Conservation (phyloP, 805 yeast species). For the Yamadazyma nakazawae region DNA sequence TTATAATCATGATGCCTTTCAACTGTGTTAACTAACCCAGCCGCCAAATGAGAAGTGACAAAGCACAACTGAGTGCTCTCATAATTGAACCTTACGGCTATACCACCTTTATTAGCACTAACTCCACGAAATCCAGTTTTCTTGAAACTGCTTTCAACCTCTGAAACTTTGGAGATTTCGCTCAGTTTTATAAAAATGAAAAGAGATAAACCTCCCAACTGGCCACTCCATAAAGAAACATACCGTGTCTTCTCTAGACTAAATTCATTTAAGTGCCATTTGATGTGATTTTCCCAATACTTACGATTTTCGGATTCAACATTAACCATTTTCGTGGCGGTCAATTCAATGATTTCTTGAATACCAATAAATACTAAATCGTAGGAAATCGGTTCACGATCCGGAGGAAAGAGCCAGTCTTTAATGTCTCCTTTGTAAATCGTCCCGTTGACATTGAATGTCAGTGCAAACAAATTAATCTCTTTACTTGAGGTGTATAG, state of each 20-base stretch:
- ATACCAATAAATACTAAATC: slow-evolving; percentile 82
- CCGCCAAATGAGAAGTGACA: slow-evolving; percentile 87
- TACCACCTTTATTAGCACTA: slow-evolving; percentile 78
- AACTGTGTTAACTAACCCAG: slow-evolving; percentile 76
- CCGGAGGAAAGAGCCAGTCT: slow-evolving; percentile 45
- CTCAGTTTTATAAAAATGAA: slow-evolving; percentile 62
- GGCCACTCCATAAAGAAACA: slow-evolving; percentile 66
- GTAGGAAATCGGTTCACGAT: slow-evolving; percentile 32
- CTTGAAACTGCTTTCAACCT: slow-evolving; percentile 68
- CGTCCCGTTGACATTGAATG: slow-evolving; percentile 56
- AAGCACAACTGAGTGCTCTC: slow-evolving; percentile 73
- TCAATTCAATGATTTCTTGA: slow-evolving; percentile 79
- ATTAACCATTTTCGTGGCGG: slow-evolving; percentile 78
- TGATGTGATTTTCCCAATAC: slow-evolving; percentile 65
- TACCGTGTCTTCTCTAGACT: slow-evolving; percentile 43
- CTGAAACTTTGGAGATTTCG: slow-evolving; percentile 50
- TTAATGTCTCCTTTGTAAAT: slow-evolving; percentile 39
- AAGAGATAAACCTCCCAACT: slow-evolving; percentile 79
- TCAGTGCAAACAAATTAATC: slow-evolving; percentile 44
- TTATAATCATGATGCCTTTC: slow-evolving; percentile 88
- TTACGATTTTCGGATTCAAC: slow-evolving; percentile 61
- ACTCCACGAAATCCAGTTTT: slow-evolving; percentile 95
- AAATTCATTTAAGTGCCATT: slow-evolving; percentile 40
- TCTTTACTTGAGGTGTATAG: slow-evolving; percentile 42
- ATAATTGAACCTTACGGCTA: slow-evolving; percentile 63